Evolutionary conservation across 345 rosid genomes (phyloP).

Genomic region (Brassica incana): DNA sequence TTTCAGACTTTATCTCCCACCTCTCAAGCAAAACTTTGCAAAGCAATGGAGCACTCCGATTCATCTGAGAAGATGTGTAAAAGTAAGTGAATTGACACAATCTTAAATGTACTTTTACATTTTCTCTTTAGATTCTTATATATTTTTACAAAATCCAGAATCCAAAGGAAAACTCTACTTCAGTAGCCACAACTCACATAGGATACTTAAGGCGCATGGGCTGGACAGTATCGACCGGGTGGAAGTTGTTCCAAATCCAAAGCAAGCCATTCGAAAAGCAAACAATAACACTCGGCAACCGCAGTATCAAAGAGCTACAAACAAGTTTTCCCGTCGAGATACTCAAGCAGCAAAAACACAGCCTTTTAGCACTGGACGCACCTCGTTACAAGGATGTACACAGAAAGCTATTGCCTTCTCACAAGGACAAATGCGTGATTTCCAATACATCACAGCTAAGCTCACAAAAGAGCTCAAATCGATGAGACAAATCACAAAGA

Average conservation of each 20-base stretch:
- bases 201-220: slow-evolving; percentile 48
- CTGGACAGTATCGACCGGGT: slow-evolving; percentile 44
- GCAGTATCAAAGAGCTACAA: slow-evolving; percentile 35
- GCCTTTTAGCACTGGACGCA: slow-evolving; percentile 41
- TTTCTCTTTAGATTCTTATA: slow-evolving; percentile 20
- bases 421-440: slow-evolving; percentile 70
- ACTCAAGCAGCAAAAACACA: slow-evolving; percentile 12
- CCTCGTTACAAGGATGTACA: slow-evolving; percentile 53
- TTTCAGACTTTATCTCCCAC: slow-evolving; percentile 81
- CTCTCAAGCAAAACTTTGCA: slow-evolving; percentile 65
- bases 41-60: slow-evolving; percentile 56
- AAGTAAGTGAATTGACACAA: slow-evolving; percentile 46
- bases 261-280: slow-evolving; percentile 38
- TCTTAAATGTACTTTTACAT: not conserved
- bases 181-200: slow-evolving; percentile 42
- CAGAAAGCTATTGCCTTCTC: slow-evolving; percentile 74
- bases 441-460: slow-evolving; percentile 55
- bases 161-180: slow-evolving; percentile 55
- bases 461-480: slow-evolving; percentile 63
- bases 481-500: slow-evolving; percentile 63
- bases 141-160: slow-evolving; percentile 46
- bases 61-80: slow-evolving; percentile 45
- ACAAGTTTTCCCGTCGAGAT: slow-evolving; percentile 41
- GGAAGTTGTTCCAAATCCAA: slow-evolving; percentile 40
- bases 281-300: slow-evolving; percentile 7